phyloP scores from a whole-genome alignment of 179 eudicot species.

The Silene vulgaris region DNA sequence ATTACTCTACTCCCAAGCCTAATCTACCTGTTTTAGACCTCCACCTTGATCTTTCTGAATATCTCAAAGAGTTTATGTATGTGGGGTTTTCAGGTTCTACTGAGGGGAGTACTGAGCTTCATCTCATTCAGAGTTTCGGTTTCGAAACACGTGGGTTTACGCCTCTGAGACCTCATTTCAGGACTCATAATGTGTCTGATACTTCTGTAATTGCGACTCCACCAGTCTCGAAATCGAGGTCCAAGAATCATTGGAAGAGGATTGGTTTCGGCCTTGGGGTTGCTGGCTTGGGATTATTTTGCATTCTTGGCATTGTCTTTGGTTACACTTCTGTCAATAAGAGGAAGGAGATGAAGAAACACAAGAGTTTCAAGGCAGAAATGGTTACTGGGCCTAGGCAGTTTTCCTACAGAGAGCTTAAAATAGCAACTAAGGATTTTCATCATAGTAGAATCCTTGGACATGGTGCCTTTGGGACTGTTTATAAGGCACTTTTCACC shows the following conservation, averaged over 20 bases:
- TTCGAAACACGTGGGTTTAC: conserved; percentile 52
- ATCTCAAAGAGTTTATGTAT: conserved; percentile 54
- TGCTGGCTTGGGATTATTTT: conserved; percentile 54
- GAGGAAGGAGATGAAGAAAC: conserved; percentile 40
- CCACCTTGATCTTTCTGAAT: conserved; percentile 47
- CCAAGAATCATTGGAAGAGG: conserved; percentile 35
- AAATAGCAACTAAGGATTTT: conserved; percentile 64
- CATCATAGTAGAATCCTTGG: conserved; percentile 62
- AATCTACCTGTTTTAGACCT: conserved; percentile 45
- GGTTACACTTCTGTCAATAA: conserved; percentile 46
- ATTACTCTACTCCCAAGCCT: conserved; percentile 47
- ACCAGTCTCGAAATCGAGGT: conserved; percentile 28
- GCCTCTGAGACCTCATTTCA: conserved; percentile 32
- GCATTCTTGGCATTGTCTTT: conserved; percentile 39
- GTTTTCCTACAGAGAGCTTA: conserved; percentile 64
- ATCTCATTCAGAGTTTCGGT: conserved; percentile 56
- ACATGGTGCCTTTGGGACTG: conserved; percentile 82
- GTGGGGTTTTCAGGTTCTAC: conserved; percentile 88
- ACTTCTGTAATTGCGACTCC: conserved; percentile 43
- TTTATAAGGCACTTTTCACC: conserved; percentile 62
- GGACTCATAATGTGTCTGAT: conserved; percentile 64
- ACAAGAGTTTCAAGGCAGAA: conserved; percentile 56
- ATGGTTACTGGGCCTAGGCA: conserved; percentile 58
- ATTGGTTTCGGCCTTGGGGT: conserved; percentile 60
- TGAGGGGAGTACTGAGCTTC: conserved; percentile 87